A percentile compares a stretch with the other conserved stretches of the same genome.
Evolutionary conservation across 768 basidiomycete genomes (phyloP).

Genomic region (Rhodotorula paludigena): DNA sequence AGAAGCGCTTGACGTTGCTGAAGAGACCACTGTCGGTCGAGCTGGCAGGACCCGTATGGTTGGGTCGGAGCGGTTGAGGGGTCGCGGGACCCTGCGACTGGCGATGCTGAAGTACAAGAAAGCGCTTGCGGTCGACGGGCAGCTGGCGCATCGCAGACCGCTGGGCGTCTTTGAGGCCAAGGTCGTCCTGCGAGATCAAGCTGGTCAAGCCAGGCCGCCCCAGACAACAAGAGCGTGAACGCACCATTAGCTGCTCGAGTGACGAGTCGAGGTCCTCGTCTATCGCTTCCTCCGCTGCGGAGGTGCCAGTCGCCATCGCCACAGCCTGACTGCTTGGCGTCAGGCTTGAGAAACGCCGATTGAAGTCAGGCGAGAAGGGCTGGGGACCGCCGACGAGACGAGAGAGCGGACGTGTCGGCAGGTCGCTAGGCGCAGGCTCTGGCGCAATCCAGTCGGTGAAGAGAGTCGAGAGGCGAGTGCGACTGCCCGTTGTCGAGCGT

Average conservation of each 20-base stretch:
- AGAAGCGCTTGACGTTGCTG: slow-evolving; percentile 37
- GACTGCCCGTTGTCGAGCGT: background rate
- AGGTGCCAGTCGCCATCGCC: slow-evolving; percentile 28
- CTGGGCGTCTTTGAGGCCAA: slow-evolving; percentile 68
- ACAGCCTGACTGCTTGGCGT: slow-evolving; percentile 1
- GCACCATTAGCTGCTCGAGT: slow-evolving; percentile 68
- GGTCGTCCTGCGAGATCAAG: slow-evolving; percentile 58
- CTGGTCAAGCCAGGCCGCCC: no score
- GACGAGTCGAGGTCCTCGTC: slow-evolving; percentile 49
- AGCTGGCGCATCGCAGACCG: slow-evolving; percentile 62
- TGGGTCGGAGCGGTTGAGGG: slow-evolving; percentile 12
- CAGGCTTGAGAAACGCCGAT: slow-evolving; percentile 31
- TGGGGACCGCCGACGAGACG: slow-evolving; percentile 36
- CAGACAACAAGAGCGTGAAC: background rate
- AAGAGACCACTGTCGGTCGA: background rate
- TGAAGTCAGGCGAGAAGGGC: slow-evolving; percentile 27
- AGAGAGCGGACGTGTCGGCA: background rate
- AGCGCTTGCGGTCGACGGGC: slow-evolving; percentile 60
- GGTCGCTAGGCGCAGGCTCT: background rate
- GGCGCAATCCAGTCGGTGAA: slow-evolving; percentile 39
- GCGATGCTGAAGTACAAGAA: slow-evolving; percentile 58
- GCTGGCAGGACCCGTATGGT: slow-evolving; percentile 16
- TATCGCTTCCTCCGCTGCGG: slow-evolving; percentile 45
- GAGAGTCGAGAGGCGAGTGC: slow-evolving; percentile 37
- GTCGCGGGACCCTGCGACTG: slow-evolving; percentile 46